Evolutionary conservation across 2,329 filamentous ascomycete species (phyloP).

Genomic region (Pezicula radicicola): DNA sequence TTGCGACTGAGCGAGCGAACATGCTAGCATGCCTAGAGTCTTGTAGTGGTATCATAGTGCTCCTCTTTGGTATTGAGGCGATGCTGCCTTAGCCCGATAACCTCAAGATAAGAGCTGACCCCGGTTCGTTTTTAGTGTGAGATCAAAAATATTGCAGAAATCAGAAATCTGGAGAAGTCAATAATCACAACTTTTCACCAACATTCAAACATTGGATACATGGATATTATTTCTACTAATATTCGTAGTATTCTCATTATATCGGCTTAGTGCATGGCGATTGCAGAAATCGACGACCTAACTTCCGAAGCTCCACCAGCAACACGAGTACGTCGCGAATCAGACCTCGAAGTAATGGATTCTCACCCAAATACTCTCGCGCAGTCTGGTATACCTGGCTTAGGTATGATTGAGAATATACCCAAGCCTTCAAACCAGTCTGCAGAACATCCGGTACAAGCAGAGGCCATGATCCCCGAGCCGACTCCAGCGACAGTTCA

Average conservation of each 20-base stretch:
- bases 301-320: constrained; percentile 2
- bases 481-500: background rate
- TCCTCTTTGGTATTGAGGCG: background rate
- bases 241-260: too few relatives aligned
- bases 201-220: too few relatives aligned
- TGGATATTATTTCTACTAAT: too few relatives aligned
- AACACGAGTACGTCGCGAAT: background rate
- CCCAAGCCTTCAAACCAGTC: background rate
- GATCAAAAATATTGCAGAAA: background rate
- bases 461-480: background rate
- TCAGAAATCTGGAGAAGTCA: background rate
- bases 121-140: background rate
- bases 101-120: background rate
- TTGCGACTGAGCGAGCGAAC: too few relatives aligned
- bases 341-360: background rate
- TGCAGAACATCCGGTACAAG: background rate
- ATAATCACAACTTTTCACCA: too few relatives aligned
- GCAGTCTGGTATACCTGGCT: constrained; percentile 5
- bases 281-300: constrained; percentile 9
- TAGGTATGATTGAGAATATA: constrained; percentile 5
- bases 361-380: background rate
- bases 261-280: constrained; percentile 4
- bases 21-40: too few relatives aligned
- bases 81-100: background rate
- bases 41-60: background rate